Percentiles rank a stretch among this genome's conserved stretches.
Conservation (phyloP, 169 alveolate species). For the Fabrea salina region DNA sequence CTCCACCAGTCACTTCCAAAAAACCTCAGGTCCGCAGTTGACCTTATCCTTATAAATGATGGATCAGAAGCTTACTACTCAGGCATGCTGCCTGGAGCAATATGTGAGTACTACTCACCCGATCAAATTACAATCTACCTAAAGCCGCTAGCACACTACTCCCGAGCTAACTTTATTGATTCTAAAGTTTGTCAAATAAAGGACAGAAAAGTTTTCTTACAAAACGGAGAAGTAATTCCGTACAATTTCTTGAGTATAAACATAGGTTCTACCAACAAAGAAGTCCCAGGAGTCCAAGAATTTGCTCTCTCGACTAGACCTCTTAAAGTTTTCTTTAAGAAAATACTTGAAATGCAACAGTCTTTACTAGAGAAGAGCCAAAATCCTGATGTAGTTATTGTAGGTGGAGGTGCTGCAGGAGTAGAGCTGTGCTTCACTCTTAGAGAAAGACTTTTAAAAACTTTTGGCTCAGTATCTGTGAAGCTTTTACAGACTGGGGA, state of each 20-base stretch:
- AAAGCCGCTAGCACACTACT: not conserved
- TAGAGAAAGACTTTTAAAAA: not conserved
- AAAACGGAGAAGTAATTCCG: not conserved
- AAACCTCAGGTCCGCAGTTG: not conserved
- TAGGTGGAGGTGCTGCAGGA: constrained; percentile 5
- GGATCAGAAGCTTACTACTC: not conserved
- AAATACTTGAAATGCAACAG: not conserved
- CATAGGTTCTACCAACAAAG: not conserved
- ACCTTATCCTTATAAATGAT: not conserved
- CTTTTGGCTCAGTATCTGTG: not conserved
- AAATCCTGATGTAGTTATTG: not conserved
- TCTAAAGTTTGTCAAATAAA: too few species aligned
- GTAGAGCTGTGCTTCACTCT: not conserved
- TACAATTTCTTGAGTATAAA: not conserved
- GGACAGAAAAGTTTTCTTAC: not conserved
- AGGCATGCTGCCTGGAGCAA: not conserved
- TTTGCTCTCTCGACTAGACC: not conserved
- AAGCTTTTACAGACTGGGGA: not conserved
- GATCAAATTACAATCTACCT: not conserved
- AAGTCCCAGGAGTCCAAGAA: not conserved
- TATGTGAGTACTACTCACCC: not conserved
- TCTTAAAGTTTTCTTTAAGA: not conserved
- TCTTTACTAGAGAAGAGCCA: not conserved
- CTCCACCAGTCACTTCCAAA: too few species aligned
- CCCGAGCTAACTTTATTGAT: not conserved